Percentiles rank a stretch among this genome's conserved stretches.
These are phyloP conservation scores for Codiaeum variegatum DNA, from an alignment of 441 rosid species.

Conservation along the genomic window DNA sequence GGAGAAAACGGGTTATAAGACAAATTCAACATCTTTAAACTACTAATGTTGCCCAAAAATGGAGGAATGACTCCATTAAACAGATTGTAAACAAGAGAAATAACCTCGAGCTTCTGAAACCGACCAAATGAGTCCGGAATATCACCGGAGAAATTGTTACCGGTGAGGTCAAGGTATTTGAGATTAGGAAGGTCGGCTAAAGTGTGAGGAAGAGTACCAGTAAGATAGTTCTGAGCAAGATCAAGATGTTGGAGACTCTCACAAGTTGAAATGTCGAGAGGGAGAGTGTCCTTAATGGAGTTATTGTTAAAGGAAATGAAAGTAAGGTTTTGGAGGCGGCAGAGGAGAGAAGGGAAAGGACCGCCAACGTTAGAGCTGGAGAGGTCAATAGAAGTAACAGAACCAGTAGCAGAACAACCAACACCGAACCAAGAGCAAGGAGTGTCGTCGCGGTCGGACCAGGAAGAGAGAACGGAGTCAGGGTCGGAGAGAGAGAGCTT, in stretches of 20 bases:
- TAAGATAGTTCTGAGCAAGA: slow-evolving; percentile 69
- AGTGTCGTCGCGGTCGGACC: slow-evolving; percentile 50
- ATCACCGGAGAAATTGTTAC: slow-evolving; percentile 82
- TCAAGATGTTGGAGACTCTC: slow-evolving; percentile 54
- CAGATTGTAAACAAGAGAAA: slow-evolving; percentile 74
- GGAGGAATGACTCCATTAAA: slow-evolving; percentile 68
- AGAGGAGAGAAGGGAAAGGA: slow-evolving; percentile 65
- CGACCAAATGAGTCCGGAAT: slow-evolving; percentile 64
- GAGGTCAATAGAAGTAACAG: slow-evolving; percentile 68
- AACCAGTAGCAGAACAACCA: slow-evolving; percentile 35
- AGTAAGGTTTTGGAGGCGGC: slow-evolving; percentile 56
- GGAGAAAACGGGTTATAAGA: slow-evolving; percentile 82
- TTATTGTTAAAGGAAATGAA: slow-evolving; percentile 54
- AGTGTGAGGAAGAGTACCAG: slow-evolving; percentile 58
- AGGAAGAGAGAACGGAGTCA: slow-evolving; percentile 53
- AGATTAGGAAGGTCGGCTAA: slow-evolving; percentile 52
- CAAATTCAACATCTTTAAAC: slow-evolving; percentile 67
- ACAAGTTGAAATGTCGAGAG: slow-evolving; percentile 58
- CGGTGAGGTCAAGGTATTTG: slow-evolving; percentile 62
- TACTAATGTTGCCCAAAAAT: slow-evolving; percentile 57
- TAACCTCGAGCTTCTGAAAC: slow-evolving; percentile 70
- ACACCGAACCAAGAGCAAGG: slow-evolving; percentile 80
- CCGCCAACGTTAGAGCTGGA: slow-evolving; percentile 53
- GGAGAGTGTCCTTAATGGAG: slow-evolving; percentile 60
- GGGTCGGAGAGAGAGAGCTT: slow-evolving; percentile 64